These are phyloP conservation scores for Pseudonitzschia delicatissima DNA, from an alignment of 108 stramenopile genomes.

Conservation along the genomic window DNA sequence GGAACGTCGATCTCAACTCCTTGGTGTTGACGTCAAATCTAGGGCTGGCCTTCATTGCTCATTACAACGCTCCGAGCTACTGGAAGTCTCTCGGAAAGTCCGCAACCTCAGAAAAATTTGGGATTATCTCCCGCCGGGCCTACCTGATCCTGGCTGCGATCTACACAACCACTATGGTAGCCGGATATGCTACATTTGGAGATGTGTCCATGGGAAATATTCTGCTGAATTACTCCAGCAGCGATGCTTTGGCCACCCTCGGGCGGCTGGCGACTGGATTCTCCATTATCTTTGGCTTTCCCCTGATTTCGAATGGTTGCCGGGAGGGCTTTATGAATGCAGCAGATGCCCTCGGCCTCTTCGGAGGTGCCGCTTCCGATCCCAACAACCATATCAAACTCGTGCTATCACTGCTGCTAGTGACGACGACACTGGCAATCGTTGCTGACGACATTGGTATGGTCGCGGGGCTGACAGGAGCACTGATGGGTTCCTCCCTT, in stretches of 20 bases:
- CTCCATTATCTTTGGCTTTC: conserved; percentile 47
- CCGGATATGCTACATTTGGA: conserved; percentile 48
- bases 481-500: conserved; percentile 33
- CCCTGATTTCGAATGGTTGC: conserved; percentile 32
- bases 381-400: conserved; percentile 22
- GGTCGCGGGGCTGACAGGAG: conserved; percentile 36
- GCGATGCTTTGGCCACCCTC: conserved; percentile 32
- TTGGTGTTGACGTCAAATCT: conserved; percentile 37
- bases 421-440: conserved; percentile 25
- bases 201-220: conserved; percentile 40
- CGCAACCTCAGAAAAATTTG: conserved; percentile 20
- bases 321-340: conserved; percentile 34
- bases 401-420: conserved; percentile 18
- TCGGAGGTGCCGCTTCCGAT: not conserved
- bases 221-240: conserved; percentile 39
- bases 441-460: conserved; percentile 25
- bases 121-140: conserved; percentile 10
- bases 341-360: not conserved
- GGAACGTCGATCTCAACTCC: conserved; percentile 40
- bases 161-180: conserved; percentile 27
- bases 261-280: conserved; percentile 36
- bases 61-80: conserved; percentile 46
- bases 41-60: conserved; percentile 47
- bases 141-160: conserved; percentile 32
- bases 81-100: conserved; percentile 19